Base-by-base conservation (phyloP, 768 basidiomycete species). In the Goffeauzyma gilvescens region DNA sequence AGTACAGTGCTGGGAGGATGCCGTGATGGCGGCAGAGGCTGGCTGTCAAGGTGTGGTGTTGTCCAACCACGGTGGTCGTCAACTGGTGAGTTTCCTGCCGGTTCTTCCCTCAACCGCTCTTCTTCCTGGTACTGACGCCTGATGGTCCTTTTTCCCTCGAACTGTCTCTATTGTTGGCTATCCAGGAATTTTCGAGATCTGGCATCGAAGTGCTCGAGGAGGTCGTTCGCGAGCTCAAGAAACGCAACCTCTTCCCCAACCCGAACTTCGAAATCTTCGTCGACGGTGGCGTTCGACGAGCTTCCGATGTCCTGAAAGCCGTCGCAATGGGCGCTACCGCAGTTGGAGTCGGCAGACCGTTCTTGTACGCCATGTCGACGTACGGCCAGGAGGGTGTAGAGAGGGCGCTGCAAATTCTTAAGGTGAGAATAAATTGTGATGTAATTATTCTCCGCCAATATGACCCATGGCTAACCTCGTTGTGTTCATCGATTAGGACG, bases 261-360 rank as follows among this genome's bases (percentile, higher is more conserved):
- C 58, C 61, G 2, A 81, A 83, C 39, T 71, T 96, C 67, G 77
- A 85, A 56, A 67, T 96, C 24, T 83, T 80, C 55, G 72, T 86
- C 10, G 90, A 98, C 55, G 90, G 90, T n/a, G 93, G 90, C 42
- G 84, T 95, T 6, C 72, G 87, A 37, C 69, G 87, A 27, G 85
- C 87, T 1, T 84, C 79, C 9, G 85, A 90, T 59, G 78, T 87
- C 2, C 66, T 90, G 44, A 89, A 90, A 57, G 85, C 84, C 2
- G 58, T 87, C 37, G 84, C 84, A 0, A 67, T 89, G 12, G 86
- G 85, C 15, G 85, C 85, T n/a, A 84, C 78, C 31, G 85, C 84
- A 13, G 80, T 62, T 5, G 60, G 60, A 25, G 50, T 52, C 75
- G 53, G 78, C 72, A 82, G 87, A 18, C 81, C 60, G 1, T 57